Conservation (phyloP, 1,284 basidiomycete genomes). For the Cryptococcus maquisensis region DNA sequence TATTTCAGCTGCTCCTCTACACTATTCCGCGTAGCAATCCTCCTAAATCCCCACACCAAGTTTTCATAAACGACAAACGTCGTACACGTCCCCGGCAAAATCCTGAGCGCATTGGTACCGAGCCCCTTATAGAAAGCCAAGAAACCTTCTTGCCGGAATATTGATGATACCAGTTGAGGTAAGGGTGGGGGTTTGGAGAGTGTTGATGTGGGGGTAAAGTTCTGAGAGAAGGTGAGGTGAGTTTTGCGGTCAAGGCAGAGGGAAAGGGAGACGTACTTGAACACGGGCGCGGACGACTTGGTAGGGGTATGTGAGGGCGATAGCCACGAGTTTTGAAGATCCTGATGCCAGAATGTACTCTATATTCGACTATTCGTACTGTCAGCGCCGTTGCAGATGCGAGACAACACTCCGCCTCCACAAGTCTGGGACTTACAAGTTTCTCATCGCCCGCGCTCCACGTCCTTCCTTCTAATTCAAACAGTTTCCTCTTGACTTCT, state of each 20-base stretch:
- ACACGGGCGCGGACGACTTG: constrained; percentile 93
- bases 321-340: constrained; percentile 79
- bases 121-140: constrained; percentile 92
- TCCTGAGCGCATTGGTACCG: constrained; percentile 91
- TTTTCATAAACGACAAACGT: constrained; percentile 99
- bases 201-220: constrained; percentile 57
- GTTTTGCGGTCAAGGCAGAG: neutral
- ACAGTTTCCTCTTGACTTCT: constrained; percentile 64
- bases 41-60: constrained; percentile 73
- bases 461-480: constrained; percentile 57
- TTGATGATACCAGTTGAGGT: constrained; percentile 69
- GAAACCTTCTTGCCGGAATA: constrained; percentile 74
- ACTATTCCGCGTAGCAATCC: constrained; percentile 28
- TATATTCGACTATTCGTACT: constrained; percentile 67
- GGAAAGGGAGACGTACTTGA: constrained; percentile 59
- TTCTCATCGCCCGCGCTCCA: constrained; percentile 75
- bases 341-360: constrained; percentile 93
- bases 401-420: neutral
- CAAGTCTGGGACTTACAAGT: constrained; percentile 58
- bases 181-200: constrained; percentile 66
- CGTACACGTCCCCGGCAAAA: constrained; percentile 93
- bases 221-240: constrained; percentile 9
- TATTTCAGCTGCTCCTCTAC: constrained; percentile 1
- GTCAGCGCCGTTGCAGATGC: neutral
- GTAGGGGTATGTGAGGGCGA: constrained; percentile 89